Evolutionary conservation across 352 stramenopile species (phyloP), one percentile per base, ranked within the genome.

Genomic region (Pythium phragmitis): DNA sequence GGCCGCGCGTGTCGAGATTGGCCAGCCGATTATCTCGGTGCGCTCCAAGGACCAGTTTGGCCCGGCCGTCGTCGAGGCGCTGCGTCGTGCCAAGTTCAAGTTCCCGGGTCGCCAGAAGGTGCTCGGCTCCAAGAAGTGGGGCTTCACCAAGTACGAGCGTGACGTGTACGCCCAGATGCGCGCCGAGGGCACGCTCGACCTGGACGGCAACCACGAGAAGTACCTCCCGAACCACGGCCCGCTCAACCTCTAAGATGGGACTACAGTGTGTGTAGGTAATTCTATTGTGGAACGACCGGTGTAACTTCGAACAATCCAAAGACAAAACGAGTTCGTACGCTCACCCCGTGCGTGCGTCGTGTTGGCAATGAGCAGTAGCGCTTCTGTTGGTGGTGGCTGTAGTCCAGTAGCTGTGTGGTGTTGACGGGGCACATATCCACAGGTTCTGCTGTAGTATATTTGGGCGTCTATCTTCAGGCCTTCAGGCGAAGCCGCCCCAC

Each of bases 71-170:
- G 92, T 99, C 47, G 97, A 99, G 80, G 97, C 97, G 26, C 94
- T 99, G 69, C 96, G 97, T 87, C 96, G 98, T 85, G 97, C 97
- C 74, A 99, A 99, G 89, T 99, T 99, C 84, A 99, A 99, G 92
- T 99, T 99, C 82, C 97, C 98, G 39, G 98, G 98, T 75, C 91
- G 97, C 72, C 98, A 99, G 91, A 99, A 99, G 93, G 98, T 99
- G 73, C 80, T 99, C 33, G 96, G 98, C 81, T 98, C 90, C 72
- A 97, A 98, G 76, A 99, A 99, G 88, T 99, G 98, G 98, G 97
- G 57, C 21, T 63, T 63, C 36, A 63, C 46, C 57, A 63, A 63
- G 98, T 67, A 98, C 81, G 86, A 96, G 63, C 92, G 94, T 76
- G 96, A 99, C 65, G 93, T 99, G 66, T 99, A 99, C 85, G 96